Evolutionary conservation across 139 green algal genomes (phyloP), one percentile per base, ranked within the genome.

Genomic region (Volvox reticuliferus): DNA sequence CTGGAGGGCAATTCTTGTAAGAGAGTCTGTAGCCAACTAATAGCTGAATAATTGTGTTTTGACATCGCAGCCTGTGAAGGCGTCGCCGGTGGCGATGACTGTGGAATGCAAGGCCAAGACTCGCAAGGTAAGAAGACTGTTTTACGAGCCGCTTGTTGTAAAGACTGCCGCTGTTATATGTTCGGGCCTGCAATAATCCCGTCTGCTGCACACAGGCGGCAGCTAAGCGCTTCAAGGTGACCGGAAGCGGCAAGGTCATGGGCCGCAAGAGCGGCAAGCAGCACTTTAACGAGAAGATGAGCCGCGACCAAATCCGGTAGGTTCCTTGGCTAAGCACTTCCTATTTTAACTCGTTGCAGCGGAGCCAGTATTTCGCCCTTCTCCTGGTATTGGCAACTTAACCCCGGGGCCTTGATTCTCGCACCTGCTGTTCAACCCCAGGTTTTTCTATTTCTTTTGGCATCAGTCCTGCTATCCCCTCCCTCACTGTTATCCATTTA

Each of bases 241-340:
- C 97, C 6, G 96, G 94, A 79, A 92, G 75, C 63, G 97, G 97
- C 84, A 98, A 98, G 94, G 85, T 99, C 0, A 93, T 98, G 90
- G 94, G 93, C 12, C 95, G 97, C 68, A 92, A 96, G 79, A 89
- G 93, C n/a, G 95, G 96, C 86, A 99, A 99, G 96, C 97, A 98
- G 94, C 97, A 99, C 92, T 96, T 99, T 84, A 98, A 98, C 89
- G 96, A 98, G 94, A 99, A 99, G 96, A 97, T 94, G 93, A 92
- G 26, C 30, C 90, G 91, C 26, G 88, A 94, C 22, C 33, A 90
- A 62, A 95, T 93, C 89, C 88, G 95, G 50, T 91, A 88, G 16
- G 80, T 92, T 2, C 2, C 9, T 55, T 35, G 19, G 36, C 37
- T 68, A 28, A 22, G 26, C 22, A 36, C 14, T 14, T 69, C 12